A percentile compares a stretch with the other conserved stretches of the same genome.
Evolutionary conservation across 129 eudicot species (phyloP).

Genomic region (sunflower (Helianthus annuus)): DNA sequence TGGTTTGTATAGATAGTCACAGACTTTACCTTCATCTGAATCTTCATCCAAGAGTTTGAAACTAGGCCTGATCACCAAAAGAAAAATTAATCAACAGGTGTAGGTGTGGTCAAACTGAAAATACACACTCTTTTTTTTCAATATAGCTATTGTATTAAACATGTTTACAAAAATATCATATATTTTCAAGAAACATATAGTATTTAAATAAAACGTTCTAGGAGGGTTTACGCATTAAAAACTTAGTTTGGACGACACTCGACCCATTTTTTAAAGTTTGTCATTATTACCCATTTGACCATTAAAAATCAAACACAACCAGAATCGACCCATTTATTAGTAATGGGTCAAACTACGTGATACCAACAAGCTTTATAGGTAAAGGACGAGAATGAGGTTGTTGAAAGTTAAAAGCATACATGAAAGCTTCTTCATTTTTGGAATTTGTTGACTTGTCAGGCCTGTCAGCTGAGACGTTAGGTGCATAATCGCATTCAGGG

Average conservation of each 20-base stretch:
- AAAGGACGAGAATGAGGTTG: slow-evolving; percentile 1
- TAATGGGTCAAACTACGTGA: not conserved
- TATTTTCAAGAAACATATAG: not conserved
- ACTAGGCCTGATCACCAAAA: slow-evolving; percentile 65
- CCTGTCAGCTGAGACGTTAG: slow-evolving; percentile 32
- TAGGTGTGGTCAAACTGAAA: slow-evolving; percentile 18
- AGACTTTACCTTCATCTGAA: slow-evolving; percentile 55
- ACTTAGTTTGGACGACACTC: slow-evolving; percentile 3
- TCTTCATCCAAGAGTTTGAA: slow-evolving; percentile 93
- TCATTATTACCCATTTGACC: not conserved
- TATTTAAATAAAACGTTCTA: not conserved
- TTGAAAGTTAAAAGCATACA: slow-evolving; percentile 41
- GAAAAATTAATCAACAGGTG: slow-evolving; percentile 2
- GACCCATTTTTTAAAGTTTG: not conserved
- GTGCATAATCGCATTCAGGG: slow-evolving; percentile 31
- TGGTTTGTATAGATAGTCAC: not conserved
- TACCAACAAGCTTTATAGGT: slow-evolving; percentile 1
- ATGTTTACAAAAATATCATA: not conserved
- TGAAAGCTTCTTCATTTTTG: slow-evolving; percentile 37
- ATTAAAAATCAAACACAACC: slow-evolving; percentile 1
- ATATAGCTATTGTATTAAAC: not conserved
- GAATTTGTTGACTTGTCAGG: slow-evolving; percentile 30
- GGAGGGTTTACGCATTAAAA: slow-evolving; percentile 13
- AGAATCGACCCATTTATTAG: not conserved
- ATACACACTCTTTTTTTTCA: not conserved